Evolutionary conservation across 2,329 filamentous ascomycete genomes (phyloP), one percentile per base, ranked within the genome.

Genomic region (Simplicillium sp.): DNA sequence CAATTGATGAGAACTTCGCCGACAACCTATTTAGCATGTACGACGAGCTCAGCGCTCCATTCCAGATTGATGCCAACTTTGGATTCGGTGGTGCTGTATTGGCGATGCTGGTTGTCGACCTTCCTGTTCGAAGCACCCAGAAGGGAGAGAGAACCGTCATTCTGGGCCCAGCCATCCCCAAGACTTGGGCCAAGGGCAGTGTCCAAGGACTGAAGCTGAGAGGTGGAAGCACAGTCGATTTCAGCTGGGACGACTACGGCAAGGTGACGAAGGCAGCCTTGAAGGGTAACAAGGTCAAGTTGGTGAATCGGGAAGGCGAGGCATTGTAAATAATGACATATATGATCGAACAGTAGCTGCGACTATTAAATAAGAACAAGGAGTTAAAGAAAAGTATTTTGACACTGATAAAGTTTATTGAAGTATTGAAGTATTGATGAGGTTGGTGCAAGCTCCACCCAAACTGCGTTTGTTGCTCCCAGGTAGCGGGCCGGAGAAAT

Each of bases 31-130:
- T 77, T 25, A 67, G 62, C 34, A 72, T 76, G 65, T 77, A 77
- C 48, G 55, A 47, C 8, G 70, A 60, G 1, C 51, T 56, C 9
- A 54, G 61, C 6, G 54, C 56, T 36, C 71, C 74, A 2, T 77
- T 77, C 46, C 74, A 78, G 56, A 75, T 77, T 42, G 74, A 78
- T 50, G 75, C 73, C 7, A 78, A 78, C 49, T 77, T 73, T 45
- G 74, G 73, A 2, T 53, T 66, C 16, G 60, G 59, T 3, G 73
- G 70, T 0, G 70, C 68, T 0, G 59, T 74, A 39, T 44, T 76
- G 40, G 59, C 62, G 43, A 70, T 76, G 70, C 50, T 76, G 33
- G 60, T 73, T 37, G 62, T 73, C n/a, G 68, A 76, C 52, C 39
- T 73, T 33, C 62, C 66, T 0, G 46, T 55, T 7, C 29, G 53